Conservation (phyloP, 805 yeast genomes). For the Wickerhamiella bombiphila region DNA sequence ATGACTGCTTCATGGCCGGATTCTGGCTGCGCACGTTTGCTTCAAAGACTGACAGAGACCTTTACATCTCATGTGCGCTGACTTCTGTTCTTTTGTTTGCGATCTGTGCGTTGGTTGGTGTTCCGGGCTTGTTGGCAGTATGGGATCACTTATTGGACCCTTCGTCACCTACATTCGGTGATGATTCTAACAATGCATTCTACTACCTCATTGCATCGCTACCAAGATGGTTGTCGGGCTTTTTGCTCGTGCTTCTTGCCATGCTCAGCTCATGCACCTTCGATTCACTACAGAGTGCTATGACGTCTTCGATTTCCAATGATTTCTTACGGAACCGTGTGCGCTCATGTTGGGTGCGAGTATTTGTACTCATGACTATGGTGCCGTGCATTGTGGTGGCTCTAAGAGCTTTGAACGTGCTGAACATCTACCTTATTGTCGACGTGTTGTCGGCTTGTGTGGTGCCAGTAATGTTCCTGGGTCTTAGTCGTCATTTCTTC, state of each 20-base stretch:
- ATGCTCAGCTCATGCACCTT: slow-evolving; percentile 75
- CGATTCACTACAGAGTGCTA: slow-evolving; percentile 78
- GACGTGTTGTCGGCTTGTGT: slow-evolving; percentile 79
- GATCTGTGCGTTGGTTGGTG: slow-evolving; percentile 59
- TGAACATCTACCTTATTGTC: slow-evolving; percentile 79
- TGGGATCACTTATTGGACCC: slow-evolving; percentile 60
- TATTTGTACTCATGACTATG: slow-evolving; percentile 57
- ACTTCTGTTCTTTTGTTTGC: slow-evolving; percentile 55
- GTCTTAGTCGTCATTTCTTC: slow-evolving; percentile 52
- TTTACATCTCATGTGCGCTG: slow-evolving; percentile 57
- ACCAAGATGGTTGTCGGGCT: slow-evolving; percentile 79
- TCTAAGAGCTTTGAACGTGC: slow-evolving; percentile 62
- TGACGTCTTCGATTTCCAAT: slow-evolving; percentile 78
- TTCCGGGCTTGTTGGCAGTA: slow-evolving; percentile 75
- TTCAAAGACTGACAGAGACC: slow-evolving; percentile 58
- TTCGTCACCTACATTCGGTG: slow-evolving; percentile 27
- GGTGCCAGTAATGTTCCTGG: slow-evolving; percentile 71
- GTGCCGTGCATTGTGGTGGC: slow-evolving; percentile 84
- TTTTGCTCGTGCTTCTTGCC: slow-evolving; percentile 60
- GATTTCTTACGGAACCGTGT: slow-evolving; percentile 77
- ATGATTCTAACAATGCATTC: slow-evolving; percentile 50
- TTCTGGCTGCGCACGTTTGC: slow-evolving; percentile 95
- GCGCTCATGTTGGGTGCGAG: slow-evolving; percentile 49
- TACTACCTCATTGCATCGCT: slow-evolving; percentile 53
- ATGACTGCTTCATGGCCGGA: slow-evolving; percentile 80